Evolutionary conservation across 345 rosid genomes (phyloP).

Genomic region (Mercurialis annua): DNA sequence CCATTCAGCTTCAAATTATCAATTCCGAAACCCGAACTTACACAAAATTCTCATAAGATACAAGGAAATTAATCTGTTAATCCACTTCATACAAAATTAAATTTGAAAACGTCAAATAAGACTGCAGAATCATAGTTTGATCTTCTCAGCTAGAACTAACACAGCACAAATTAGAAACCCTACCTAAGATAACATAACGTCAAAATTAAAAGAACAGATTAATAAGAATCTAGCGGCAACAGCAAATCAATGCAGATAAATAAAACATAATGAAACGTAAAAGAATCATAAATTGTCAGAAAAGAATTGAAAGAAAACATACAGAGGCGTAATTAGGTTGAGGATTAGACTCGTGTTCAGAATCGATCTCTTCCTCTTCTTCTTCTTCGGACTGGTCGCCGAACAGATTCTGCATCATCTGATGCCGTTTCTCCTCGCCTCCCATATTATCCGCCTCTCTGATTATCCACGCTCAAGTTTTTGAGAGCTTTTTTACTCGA

Average conservation of each 20-base stretch:
- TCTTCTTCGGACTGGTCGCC: slow-evolving; percentile 97
- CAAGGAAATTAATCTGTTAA: no score
- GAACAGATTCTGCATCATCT: slow-evolving; percentile 96
- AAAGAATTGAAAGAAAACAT: not conserved
- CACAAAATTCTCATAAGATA: no score
- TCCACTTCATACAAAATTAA: no score
- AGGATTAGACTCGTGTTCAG: slow-evolving; percentile 95
- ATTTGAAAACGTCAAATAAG: not conserved
- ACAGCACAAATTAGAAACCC: no score
- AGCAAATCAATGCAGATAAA: no score
- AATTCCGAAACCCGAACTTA: no score
- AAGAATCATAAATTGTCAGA: no score
- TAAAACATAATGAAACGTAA: no score
- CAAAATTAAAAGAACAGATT: not conserved
- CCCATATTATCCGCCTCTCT: slow-evolving; percentile 43
- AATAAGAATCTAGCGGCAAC: no score
- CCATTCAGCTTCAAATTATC: no score
- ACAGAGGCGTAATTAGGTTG: slow-evolving; percentile 83
- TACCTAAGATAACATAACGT: not conserved
- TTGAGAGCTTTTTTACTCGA: no score
- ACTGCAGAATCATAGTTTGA: not conserved
- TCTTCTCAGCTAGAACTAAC: not conserved
- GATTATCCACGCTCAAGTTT: not conserved
- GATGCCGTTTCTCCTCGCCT: slow-evolving; percentile 78
- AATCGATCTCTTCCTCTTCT: slow-evolving; percentile 85